Evolutionary conservation across 345 rosid genomes (phyloP).

Genomic region (Populus alba): DNA sequence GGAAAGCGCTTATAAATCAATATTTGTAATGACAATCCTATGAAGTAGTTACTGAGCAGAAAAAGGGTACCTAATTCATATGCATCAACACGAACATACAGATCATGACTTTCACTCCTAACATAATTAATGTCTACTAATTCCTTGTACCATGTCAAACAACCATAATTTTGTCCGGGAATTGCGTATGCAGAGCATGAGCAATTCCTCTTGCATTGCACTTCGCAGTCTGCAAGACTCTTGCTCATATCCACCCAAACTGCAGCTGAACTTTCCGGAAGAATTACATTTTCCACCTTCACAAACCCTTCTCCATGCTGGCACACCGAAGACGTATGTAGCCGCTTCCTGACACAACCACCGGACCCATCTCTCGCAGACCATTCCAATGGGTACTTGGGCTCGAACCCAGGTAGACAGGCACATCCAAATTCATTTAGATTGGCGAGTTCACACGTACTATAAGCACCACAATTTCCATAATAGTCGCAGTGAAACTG

Average conservation of each 20-base stretch:
- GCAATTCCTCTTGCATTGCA: constrained; percentile 5
- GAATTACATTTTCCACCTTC: not conserved
- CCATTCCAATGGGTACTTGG: constrained; percentile 4
- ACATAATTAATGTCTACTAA: constrained; percentile 1
- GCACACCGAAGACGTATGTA: not conserved
- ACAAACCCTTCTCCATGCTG: not conserved
- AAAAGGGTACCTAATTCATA: constrained; percentile 11
- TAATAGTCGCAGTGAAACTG: constrained; percentile 2
- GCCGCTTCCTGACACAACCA: constrained; percentile 9
- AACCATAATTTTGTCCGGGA: constrained; percentile 6
- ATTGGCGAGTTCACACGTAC: not conserved
- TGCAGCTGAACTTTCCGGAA: not conserved
- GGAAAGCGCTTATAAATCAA: not conserved
- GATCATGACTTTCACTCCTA: not conserved
- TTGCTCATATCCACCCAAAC: not conserved
- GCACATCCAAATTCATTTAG: not conserved
- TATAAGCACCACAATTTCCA: constrained; percentile 14
- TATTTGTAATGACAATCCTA: not conserved
- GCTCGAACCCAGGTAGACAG: constrained; percentile 7
- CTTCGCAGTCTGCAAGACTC: not conserved
- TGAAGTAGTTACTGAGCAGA: no score
- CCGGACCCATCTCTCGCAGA: not conserved
- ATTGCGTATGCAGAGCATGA: constrained; percentile 9
- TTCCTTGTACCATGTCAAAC: constrained; percentile 10
- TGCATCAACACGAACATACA: constrained; percentile 13